Conservation (phyloP, 495 filamentous ascomycete genomes). For the Daldinia bambusicola region DNA sequence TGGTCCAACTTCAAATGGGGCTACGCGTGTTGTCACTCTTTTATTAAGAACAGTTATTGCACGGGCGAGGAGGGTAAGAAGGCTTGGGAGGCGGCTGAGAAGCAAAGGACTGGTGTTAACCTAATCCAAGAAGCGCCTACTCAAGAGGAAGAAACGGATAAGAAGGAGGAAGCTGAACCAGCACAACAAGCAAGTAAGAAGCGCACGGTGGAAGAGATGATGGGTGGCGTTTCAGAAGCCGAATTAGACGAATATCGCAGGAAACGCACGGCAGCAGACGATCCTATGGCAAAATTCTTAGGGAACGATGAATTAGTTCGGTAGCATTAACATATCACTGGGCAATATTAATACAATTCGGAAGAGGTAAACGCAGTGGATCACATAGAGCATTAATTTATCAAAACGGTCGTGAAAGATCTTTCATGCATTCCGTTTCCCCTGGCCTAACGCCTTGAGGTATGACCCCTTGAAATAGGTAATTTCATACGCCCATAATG, state of each 20-base stretch:
- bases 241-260: constrained; percentile 85
- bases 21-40: constrained; percentile 95
- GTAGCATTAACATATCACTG: constrained; percentile 26
- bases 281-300: constrained; percentile 86
- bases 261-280: constrained; percentile 73
- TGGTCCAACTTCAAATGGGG: constrained; percentile 96
- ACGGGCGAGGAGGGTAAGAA: constrained; percentile 85
- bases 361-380: constrained; percentile 18
- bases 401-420: constrained; percentile 45
- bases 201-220: constrained; percentile 77
- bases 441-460: constrained; percentile 52
- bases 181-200: constrained; percentile 61
- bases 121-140: constrained; percentile 47
- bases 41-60: constrained; percentile 95
- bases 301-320: constrained; percentile 50
- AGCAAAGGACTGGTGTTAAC: constrained; percentile 63
- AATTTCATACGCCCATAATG: constrained; percentile 43
- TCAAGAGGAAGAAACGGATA: constrained; percentile 44
- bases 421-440: constrained; percentile 53
- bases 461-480: constrained; percentile 33
- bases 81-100: constrained; percentile 75
- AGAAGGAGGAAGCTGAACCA: constrained; percentile 47
- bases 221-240: constrained; percentile 78
- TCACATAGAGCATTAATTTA: constrained; percentile 37
- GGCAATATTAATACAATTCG: constrained; percentile 6